Evolutionary conservation across 768 basidiomycete genomes (phyloP), one percentile per base, ranked within the genome.

Genomic region (Boletus bicolor): DNA sequence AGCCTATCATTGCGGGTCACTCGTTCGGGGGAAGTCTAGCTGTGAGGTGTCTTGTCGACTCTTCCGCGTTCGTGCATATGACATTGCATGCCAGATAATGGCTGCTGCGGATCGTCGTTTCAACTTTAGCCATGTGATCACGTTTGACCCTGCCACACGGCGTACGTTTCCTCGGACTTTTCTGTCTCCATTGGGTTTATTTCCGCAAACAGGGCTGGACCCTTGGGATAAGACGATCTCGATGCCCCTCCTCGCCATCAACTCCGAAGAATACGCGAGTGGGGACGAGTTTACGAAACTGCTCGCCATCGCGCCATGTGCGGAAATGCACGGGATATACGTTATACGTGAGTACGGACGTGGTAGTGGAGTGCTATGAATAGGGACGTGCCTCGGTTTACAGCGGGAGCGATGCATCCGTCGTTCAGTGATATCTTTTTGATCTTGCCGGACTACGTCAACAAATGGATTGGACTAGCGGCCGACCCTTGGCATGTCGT

Each of bases 241-340:
- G 38, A 65, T 66, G 12, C 75, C 75, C 0, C 59, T 75, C 10
- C 68, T 77, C n/a, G 72, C 73, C 11, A 65, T 79, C 64, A 76
- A 76, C 57, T 75, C 74, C 3, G 71, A 75, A 21, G 76, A 77
- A 37, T 77, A 75, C 59, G 71, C 73, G 2, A 61, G 67, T 8
- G 74, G 74, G 59, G 54, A 55, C 4, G 69, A 78, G 51, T 78
- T 74, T 57, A 28, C 51, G 8, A 65, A 70, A 30, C 61, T 78
- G 38, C 55, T 69, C 10, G 55, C 66, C 30, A 66, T 76, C 37
- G 60, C 68, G 4, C 55, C 68, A 17, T 45, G 38, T 43, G 39
- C 41, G 44, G 53, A 32, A 39, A 45, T 8, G 14, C 57, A 62
- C 26, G 49, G 43, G 34, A 44, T 58, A 45, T 56, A 59, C 21